phyloP scores from a whole-genome alignment of 768 basidiomycete species.

The Tylopilus rubrobrunneus region DNA sequence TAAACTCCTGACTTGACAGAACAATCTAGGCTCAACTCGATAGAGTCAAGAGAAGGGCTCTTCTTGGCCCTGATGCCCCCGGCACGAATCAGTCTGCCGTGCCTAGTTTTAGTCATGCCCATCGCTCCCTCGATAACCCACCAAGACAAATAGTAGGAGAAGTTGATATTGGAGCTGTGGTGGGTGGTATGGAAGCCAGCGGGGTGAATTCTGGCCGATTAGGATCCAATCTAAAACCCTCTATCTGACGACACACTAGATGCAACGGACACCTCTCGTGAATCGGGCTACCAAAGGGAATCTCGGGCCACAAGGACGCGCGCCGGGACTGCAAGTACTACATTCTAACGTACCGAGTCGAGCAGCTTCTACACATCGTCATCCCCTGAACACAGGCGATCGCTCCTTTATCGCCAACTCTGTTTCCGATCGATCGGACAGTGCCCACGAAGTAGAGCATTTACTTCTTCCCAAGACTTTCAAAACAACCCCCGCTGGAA shows the following conservation, averaged over 20 bases:
- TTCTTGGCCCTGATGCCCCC: constrained; percentile 47
- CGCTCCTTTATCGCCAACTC: constrained; percentile 42
- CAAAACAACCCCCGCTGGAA: constrained; percentile 18
- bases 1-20: neutral
- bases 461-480: constrained; percentile 39
- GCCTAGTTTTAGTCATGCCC: constrained; percentile 14
- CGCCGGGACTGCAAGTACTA: constrained; percentile 28
- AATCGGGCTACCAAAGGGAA: constrained; percentile 39
- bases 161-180: constrained; percentile 51
- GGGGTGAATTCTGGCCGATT: constrained; percentile 39
- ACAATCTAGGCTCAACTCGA: constrained; percentile 62
- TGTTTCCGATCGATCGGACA: constrained; percentile 59
- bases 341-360: constrained; percentile 24
- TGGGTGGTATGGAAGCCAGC: constrained; percentile 62
- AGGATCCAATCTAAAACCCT: neutral
- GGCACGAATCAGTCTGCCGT: constrained; percentile 15
- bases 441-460: constrained; percentile 70
- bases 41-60: constrained; percentile 76
- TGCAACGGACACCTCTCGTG: constrained; percentile 66
- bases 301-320: constrained; percentile 30
- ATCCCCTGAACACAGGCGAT: constrained; percentile 38
- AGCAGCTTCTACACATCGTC: constrained; percentile 35
- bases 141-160: constrained; percentile 19
- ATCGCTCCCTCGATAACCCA: constrained; percentile 18
- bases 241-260: constrained; percentile 36